Conservation (phyloP, 441 rosid species). For the Erysimum cheiri region DNA sequence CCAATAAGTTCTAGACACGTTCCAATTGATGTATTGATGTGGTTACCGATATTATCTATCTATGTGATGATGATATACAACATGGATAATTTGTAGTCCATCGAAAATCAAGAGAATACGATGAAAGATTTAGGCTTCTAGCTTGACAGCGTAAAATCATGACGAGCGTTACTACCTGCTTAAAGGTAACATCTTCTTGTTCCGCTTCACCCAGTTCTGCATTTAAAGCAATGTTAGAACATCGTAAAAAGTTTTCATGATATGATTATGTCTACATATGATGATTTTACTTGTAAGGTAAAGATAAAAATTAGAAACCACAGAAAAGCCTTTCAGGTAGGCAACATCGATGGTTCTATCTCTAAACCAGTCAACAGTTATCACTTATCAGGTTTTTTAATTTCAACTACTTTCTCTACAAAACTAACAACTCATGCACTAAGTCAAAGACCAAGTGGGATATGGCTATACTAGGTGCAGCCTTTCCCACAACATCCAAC, state of each 20-base stretch:
- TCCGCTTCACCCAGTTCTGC: conserved; percentile 82
- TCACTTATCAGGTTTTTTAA: conserved; percentile 11
- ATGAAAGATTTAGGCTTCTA: background rate
- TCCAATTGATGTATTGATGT: background rate
- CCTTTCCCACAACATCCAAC: too few relatives aligned
- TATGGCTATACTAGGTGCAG: too few relatives aligned
- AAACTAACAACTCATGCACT: conserved; percentile 15
- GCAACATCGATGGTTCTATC: background rate
- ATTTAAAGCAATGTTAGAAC: conserved; percentile 27
- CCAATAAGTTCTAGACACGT: background rate
- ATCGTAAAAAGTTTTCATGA: background rate
- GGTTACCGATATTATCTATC: background rate
- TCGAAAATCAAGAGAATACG: background rate
- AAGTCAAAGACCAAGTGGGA: conserved; percentile 12
- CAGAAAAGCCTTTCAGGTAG: background rate
- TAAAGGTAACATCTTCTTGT: conserved; percentile 90
- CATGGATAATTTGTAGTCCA: background rate
- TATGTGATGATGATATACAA: background rate
- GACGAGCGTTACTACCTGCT: conserved; percentile 56
- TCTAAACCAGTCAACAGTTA: conserved; percentile 13
- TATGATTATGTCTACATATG: background rate
- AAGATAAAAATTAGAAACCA: background rate
- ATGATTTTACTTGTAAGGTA: background rate
- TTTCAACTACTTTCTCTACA: conserved; percentile 22
- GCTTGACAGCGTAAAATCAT: background rate